Base-by-base conservation (phyloP, 352 stramenopile genomes). In the Phytophthora idaei region DNA sequence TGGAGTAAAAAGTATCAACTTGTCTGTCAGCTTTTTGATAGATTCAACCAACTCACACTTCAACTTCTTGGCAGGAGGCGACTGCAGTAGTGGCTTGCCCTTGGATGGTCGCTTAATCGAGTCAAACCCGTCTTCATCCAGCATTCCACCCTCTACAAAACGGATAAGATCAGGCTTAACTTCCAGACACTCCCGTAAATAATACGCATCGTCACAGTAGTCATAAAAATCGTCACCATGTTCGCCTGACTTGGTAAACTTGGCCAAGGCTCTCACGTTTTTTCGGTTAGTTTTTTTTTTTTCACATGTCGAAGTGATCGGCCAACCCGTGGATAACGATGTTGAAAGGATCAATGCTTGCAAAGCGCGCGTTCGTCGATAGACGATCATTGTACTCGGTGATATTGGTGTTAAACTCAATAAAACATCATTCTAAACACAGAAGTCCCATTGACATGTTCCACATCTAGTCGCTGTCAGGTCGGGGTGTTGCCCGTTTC, bases 401-500 rank as follows among this genome's bases (percentile, higher is more conserved):
- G 14, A 28, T 27, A 31, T 58, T 66, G 2, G 58, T 53, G 37
- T 65, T 65, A 39, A 47, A 58, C 15, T 52, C 4, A 32, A 39
- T 17, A 39, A 8, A 15, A 67, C 32, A 3, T 67, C 60, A 2
- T 45, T 21, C 60, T 44, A 67, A 56, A 67, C 61, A n/a, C 32
- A 44, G 60, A 56, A 15, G 14, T 46, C 2, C 10, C 31, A 15
- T 55, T 51, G 1, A 54, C 42, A 5, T 55, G 32, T 51, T 42
- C 42, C 0, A 41, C 42, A 45, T 60, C 60, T 1, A 57, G 32
- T 32, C 56, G 42, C 31, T 61, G 42, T 11, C 51, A 17, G 2
- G 50, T 46, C 7, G 34, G 15, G 8, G 31, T 61, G 25, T 57
- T 45, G 5, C 51, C 42, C 0, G 28, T 57, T n/a, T 56, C 15